These are phyloP conservation scores for Sarcomyxa edulis DNA, from an alignment of 768 basidiomycete genomes.

Conservation along the genomic window DNA sequence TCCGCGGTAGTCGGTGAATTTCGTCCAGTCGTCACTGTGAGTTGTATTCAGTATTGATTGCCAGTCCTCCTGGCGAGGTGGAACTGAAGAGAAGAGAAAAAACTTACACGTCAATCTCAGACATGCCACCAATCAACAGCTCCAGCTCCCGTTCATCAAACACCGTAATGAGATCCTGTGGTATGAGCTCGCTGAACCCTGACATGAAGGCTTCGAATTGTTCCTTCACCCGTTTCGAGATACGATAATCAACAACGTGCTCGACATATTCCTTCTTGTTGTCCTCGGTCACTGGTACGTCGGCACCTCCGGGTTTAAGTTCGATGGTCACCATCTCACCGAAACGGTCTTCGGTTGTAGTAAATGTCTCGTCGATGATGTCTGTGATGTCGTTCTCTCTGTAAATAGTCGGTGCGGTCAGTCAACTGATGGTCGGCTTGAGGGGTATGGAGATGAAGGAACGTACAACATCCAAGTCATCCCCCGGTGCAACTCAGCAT, in stretches of 20 bases:
- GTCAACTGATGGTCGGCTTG: constrained; percentile 8
- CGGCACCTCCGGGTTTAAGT: constrained; percentile 82
- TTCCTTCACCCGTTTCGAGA: constrained; percentile 94
- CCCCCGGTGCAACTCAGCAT: constrained; percentile 90
- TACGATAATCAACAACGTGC: constrained; percentile 91
- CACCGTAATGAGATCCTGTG: constrained; percentile 95
- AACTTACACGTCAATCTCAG: constrained; percentile 97
- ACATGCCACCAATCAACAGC: constrained; percentile 97
- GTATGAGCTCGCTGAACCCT: constrained; percentile 99
- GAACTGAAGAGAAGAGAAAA: not conserved
- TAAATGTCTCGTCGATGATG: constrained; percentile 96
- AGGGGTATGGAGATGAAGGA: not conserved
- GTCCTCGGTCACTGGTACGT: constrained; percentile 87
- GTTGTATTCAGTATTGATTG: constrained; percentile 1
- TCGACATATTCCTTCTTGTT: constrained; percentile 99
- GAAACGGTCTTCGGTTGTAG: constrained; percentile 94
- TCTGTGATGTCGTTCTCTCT: constrained; percentile 99
- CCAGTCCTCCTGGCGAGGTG: no score
- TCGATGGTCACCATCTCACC: constrained; percentile 98
- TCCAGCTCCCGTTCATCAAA: constrained; percentile 98
- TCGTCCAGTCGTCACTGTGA: constrained; percentile 91
- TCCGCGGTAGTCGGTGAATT: constrained; percentile 98
- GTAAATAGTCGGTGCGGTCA: constrained; percentile 13
- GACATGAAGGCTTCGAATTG: constrained; percentile 99
- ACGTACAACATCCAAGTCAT: constrained; percentile 98